Conservation (phyloP, 2,329 filamentous ascomycete species). For the Diaporthe sp. region DNA sequence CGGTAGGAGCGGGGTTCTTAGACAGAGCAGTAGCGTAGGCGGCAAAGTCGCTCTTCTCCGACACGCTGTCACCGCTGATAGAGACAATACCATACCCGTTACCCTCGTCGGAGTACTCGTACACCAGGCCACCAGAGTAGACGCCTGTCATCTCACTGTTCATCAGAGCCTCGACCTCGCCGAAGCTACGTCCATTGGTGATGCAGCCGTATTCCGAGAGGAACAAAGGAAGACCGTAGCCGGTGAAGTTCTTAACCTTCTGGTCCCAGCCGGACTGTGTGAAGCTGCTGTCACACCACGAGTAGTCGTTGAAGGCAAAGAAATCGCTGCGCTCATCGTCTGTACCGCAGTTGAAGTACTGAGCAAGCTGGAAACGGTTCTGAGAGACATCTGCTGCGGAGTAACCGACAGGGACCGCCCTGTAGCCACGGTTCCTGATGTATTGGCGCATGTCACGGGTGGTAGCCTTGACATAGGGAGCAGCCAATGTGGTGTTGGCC, state of each 20-base stretch:
- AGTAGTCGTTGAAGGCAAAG: conserved; percentile 88
- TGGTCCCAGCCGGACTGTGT: conserved; percentile 82
- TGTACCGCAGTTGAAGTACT: conserved; percentile 94
- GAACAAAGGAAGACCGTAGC: conserved; percentile 92
- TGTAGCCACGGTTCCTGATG: conserved; percentile 72
- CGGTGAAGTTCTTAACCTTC: conserved; percentile 89
- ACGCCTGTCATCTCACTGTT: conserved; percentile 84
- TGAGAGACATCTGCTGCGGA: conserved; percentile 83
- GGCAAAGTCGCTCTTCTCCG: conserved; percentile 74
- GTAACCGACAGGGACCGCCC: conserved; percentile 81
- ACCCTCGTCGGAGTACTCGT: conserved; percentile 89
- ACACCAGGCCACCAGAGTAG: conserved; percentile 96
- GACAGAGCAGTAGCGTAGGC: conserved; percentile 63
- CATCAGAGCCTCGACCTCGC: conserved; percentile 86
- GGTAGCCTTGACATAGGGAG: conserved; percentile 83
- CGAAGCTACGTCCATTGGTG: conserved; percentile 84
- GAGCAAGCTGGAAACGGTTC: conserved; percentile 88
- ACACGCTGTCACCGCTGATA: conserved; percentile 68
- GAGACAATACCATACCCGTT: conserved; percentile 86
- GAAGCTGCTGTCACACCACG: conserved; percentile 84
- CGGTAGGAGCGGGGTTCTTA: conserved; percentile 65
- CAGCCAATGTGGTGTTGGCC: conserved; percentile 72
- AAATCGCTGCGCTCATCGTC: conserved; percentile 90
- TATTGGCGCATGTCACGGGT: conserved; percentile 84
- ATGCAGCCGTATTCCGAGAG: conserved; percentile 95